These are phyloP conservation scores for Candida sanyaensis DNA, from an alignment of 1,139 yeast genomes.

Conservation along the genomic window DNA sequence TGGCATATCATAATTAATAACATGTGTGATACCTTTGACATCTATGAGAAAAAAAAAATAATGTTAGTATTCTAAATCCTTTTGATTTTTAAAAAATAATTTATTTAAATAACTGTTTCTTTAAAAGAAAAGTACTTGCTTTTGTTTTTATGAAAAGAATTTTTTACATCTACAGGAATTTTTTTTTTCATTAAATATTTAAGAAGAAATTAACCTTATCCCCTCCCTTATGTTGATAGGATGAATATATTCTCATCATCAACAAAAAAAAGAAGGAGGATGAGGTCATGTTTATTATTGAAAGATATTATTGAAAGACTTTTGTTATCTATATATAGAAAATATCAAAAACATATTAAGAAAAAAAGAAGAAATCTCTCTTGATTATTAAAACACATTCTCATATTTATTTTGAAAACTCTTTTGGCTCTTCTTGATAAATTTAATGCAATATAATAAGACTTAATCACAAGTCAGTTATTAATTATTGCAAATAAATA, in stretches of 20 bases:
- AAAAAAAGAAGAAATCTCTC: neutral
- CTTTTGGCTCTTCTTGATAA: neutral
- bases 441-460: neutral
- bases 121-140: neutral
- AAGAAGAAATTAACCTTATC: neutral
- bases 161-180: constrained; percentile 11
- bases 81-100: too few species aligned
- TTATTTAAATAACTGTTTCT: too few species aligned
- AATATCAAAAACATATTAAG: neutral
- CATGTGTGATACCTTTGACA: constrained; percentile 94
- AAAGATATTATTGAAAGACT: neutral
- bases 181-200: neutral
- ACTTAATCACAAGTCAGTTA: neutral
- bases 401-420: neutral
- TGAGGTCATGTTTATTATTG: neutral
- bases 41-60: constrained; percentile 51
- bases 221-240: too few species aligned
- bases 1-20: constrained; percentile 96
- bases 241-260: neutral
- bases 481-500: neutral
- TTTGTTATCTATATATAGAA: neutral
- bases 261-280: neutral
- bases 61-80: too few species aligned
- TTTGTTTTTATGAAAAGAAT: neutral
- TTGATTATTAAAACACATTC: neutral